Evolutionary conservation across 164 flowering plant species (phyloP), one percentile per base, ranked within the genome.

Genomic region (Houttuynia cordata): DNA sequence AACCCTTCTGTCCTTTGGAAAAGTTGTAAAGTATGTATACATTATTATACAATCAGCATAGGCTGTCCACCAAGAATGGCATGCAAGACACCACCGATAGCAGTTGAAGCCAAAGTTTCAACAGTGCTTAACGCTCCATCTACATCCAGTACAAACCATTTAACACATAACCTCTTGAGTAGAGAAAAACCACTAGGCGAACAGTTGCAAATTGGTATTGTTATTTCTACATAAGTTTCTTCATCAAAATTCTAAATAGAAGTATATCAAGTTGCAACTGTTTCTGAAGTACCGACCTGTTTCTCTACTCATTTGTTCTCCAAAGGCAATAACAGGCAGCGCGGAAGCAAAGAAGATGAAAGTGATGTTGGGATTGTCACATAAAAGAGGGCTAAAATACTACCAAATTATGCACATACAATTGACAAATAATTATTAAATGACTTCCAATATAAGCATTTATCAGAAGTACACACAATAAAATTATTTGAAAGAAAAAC

Each of bases 31-130:
- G 58, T 78, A 83, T 10, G 76, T 64, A 64, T 83, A 83, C 88
- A 83, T 83, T 40, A 83, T 78, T 37, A 83, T 22, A 79, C 39
- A 45, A 81, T 79, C 75, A 83, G 49, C 65, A 81, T 17, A 3
- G 88, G 88, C 62, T 83, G 88, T 34, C 88, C 88, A 6, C 88
- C 88, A 50, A 83, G 59, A 21, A 83, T 70, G 0, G 88, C 65
- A 59, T 83, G 88, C 41, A 83, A 70, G 55, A 83, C 65, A 53
- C 88, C 88, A 71, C 88, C 81, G 45, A 83, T 71, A 25, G 88
- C 85, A 20, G 88, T 81, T 10, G 88, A 83, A n/a, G 77, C 78
- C 41, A 81, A 64, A 23, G 85, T 75, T 67, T 83, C 81, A 17
- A 83, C 77, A 3, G 85, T 73, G 73, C 84, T 83, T 71, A 83